Percentiles rank a stretch among this genome's conserved stretches.
Evolutionary conservation across 1,284 basidiomycete species (phyloP).

Genomic region (Tilletia walkeri): DNA sequence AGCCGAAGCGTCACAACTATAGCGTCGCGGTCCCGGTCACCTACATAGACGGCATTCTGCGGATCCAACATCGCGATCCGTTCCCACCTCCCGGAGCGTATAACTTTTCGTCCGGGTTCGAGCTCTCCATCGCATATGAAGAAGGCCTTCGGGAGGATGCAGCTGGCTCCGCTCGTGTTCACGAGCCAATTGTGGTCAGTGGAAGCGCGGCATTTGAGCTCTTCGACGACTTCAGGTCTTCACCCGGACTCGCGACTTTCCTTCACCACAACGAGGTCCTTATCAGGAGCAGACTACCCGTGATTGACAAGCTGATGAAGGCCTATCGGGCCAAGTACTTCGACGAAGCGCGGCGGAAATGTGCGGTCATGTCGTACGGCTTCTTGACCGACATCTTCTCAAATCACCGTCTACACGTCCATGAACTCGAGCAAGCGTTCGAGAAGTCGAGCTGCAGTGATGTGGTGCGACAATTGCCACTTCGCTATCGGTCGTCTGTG

Average conservation of each 20-base stretch:
- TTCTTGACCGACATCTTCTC: constrained; percentile 65
- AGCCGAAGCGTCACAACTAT: constrained; percentile 62
- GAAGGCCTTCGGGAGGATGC: constrained; percentile 46
- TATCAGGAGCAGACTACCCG: constrained; percentile 60
- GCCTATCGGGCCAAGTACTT: constrained; percentile 64
- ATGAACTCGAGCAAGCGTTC: constrained; percentile 59
- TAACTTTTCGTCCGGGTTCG: constrained; percentile 64
- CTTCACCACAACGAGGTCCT: constrained; percentile 65
- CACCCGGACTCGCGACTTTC: constrained; percentile 66
- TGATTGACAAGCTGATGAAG: constrained; percentile 62
- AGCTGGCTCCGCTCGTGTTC: constrained; percentile 34
- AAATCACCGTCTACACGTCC: constrained; percentile 29
- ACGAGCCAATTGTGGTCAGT: constrained; percentile 59
- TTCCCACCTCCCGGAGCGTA: constrained; percentile 63
- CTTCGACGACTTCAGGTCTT: constrained; percentile 68
- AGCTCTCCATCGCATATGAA: constrained; percentile 65
- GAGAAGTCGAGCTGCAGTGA: constrained; percentile 63
- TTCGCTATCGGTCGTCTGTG: constrained; percentile 62
- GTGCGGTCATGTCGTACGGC: constrained; percentile 65
- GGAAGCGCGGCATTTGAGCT: constrained; percentile 67
- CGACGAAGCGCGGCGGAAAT: constrained; percentile 64
- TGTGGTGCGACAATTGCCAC: constrained; percentile 64
- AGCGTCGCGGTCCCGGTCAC: constrained; percentile 56
- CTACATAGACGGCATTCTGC: constrained; percentile 63
- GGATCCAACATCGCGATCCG: constrained; percentile 64